phyloP scores from a whole-genome alignment of 345 rosid genomes.

The Isatis tinctoria region DNA sequence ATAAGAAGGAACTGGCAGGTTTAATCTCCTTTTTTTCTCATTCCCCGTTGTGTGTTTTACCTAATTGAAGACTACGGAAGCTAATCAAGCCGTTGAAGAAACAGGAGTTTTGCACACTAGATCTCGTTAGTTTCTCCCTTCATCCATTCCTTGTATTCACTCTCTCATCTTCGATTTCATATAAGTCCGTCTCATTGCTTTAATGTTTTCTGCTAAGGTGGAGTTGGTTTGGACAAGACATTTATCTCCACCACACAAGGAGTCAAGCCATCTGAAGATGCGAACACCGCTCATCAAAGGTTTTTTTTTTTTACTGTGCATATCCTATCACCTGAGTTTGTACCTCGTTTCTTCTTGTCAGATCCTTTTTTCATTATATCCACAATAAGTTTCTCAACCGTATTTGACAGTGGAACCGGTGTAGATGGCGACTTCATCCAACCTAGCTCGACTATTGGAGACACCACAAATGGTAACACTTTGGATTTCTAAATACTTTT shows the following conservation, averaged over 20 bases:
- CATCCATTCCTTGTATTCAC: not conserved
- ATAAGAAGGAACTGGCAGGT: not conserved
- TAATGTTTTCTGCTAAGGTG: constrained; percentile 10
- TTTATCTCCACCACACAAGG: constrained; percentile 12
- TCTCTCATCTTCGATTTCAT: not conserved
- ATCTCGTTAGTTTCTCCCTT: constrained; percentile 26
- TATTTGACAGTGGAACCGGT: constrained; percentile 21
- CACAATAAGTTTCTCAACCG: not conserved
- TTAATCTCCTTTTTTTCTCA: not conserved
- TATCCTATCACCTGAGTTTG: not conserved
- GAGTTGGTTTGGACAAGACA: constrained; percentile 23
- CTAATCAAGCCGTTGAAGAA: constrained; percentile 23
- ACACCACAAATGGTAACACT: constrained; percentile 30
- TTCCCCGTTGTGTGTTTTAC: constrained; percentile 9
- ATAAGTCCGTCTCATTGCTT: not conserved
- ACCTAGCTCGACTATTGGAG: constrained; percentile 14
- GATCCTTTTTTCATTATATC: not conserved
- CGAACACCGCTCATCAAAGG: constrained; percentile 27
- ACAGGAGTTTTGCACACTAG: constrained; percentile 16
- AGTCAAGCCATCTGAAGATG: constrained; percentile 23
- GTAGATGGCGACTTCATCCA: constrained; percentile 16
- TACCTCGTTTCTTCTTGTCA: not conserved
- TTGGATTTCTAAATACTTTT: not conserved
- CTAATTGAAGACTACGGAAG: constrained; percentile 25
- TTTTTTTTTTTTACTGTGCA: constrained; percentile 7